Base-by-base conservation (phyloP, 768 basidiomycete species). In the Termitomyces sp. region DNA sequence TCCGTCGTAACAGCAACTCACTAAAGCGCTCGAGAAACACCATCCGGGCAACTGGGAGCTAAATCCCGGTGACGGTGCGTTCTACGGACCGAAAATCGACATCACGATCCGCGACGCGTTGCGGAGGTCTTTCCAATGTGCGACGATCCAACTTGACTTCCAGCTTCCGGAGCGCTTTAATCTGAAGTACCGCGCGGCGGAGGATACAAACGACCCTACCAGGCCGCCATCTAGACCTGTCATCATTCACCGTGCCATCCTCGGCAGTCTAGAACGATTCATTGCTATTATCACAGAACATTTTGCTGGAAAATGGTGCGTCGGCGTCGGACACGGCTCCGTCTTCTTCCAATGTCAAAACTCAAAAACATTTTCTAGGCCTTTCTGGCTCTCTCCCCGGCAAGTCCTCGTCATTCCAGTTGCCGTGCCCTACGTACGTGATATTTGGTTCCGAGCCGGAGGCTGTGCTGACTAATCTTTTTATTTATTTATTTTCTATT, bases 71-170 rank as follows among this genome's bases (percentile, higher is more conserved):
- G 97, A 99, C 66, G 97, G 97, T 51, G 97, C 97, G 10, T 99
- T 99, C 82, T 99, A 99, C 74, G 97, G 97, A 0, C 97, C 97
- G 62, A 98, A 98, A 79, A 96, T 98, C 67, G 97, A 98, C 73
- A 96, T 99, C 75, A 93, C 90, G 59, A 90, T 98, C 69, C 84
- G 86, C 26, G 97, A 99, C 66, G 95, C 97, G 0, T 79, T 98
- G 24, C 84, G 81, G 37, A 86, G 97, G 47, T 92, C 93, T 24
- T 96, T 94, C 86, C 97, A 99, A 72, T 98, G 96, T 67, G 97
- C 94, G 41, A 98, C 97, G 2, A 98, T 98, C 72, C 92, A 98
- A 74, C 90, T 99, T 58, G 96, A 98, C 76, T 99, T 98, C 85
- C 94, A 99, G 72, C 84, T 99, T 1, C 97, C 97, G 10, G 88